Conservation (phyloP, 2,329 filamentous ascomycete species). For the Arthrobotrys sphaeroides region DNA sequence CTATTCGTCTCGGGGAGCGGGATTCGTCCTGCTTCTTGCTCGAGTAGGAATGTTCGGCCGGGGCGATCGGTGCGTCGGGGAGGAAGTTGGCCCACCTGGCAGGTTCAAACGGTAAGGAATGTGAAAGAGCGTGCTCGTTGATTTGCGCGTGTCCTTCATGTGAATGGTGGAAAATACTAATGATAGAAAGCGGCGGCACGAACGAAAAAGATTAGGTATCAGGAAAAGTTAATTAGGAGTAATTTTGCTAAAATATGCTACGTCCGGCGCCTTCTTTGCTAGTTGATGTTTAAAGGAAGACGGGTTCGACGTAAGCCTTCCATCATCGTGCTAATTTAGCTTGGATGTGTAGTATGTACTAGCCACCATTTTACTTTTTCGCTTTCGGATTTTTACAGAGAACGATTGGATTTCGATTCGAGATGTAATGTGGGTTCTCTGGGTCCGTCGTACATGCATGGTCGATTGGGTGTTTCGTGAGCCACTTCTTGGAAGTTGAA, state of each 20-base stretch:
- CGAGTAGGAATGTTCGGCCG: slow-evolving; percentile 52
- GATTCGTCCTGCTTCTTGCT: slow-evolving; percentile 23
- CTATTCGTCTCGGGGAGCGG: slow-evolving; percentile 1
- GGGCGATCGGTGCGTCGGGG: slow-evolving; percentile 32
- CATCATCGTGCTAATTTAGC: neutral
- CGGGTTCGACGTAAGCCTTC: slow-evolving; percentile 9
- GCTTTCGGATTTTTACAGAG: neutral
- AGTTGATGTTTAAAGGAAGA: neutral
- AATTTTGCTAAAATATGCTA: slow-evolving; percentile 41
- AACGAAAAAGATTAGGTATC: slow-evolving; percentile 14
- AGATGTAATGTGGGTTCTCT: slow-evolving; percentile 7
- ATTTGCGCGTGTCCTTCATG: slow-evolving; percentile 24
- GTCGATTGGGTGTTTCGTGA: neutral
- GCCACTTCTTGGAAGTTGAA: slow-evolving; percentile 31
- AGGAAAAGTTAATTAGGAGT: slow-evolving; percentile 8
- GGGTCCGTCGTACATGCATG: slow-evolving; percentile 8
- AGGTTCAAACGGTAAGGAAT: slow-evolving; percentile 19
- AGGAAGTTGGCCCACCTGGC: slow-evolving; percentile 1
- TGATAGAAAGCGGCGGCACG: slow-evolving; percentile 27
- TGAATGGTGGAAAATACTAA: slow-evolving; percentile 54
- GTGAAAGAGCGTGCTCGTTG: neutral
- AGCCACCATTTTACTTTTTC: slow-evolving; percentile 27
- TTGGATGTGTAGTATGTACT: no score
- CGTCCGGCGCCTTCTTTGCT: neutral
- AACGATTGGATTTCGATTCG: slow-evolving; percentile 20